Base-by-base conservation (phyloP, 202 grass and related monocot genomes). In the Digitaria exilis region DNA sequence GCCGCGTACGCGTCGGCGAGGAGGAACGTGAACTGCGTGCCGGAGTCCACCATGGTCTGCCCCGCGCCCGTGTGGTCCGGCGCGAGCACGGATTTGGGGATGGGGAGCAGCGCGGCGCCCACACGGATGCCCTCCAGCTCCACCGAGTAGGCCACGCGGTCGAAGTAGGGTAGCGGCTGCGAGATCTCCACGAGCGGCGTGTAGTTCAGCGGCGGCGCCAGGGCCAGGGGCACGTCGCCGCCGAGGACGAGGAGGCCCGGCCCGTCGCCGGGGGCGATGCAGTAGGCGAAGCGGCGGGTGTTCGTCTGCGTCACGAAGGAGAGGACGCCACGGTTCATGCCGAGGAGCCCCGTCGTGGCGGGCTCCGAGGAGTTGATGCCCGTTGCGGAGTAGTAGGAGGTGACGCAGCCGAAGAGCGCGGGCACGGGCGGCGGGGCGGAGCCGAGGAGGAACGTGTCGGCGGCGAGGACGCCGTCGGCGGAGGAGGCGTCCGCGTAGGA, bases 11-110 rank as follows among this genome's bases (percentile, higher is more conserved):
- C 91, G 43, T 92, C 63, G 65, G 77, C 84, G 58, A 91, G 79
- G 75, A 94, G 88, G 90, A 97, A 97, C 30, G 94, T 92, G 87
- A 97, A 97, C 81, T 94, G 91, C 56, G 87, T 94, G 45, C 94
- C 91, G 2, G 94, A 94, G 77, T 97, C 94, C 10, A 97, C 76
- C 87, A 94, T 94, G 56, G 94, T 97, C 80, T 97, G 94, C 13
- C 94, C 91, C 37, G 91, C 87, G 49, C 91, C 91, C 56, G 94
- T 97, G 86, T 97, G 94, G 84, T 97, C 94, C 59, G 89, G 94
- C 46, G 85, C 44, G 42, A 94, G 88, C 43, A 86, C 87, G 24
- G 82, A 94, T 28, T 87, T 86, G 14, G 94, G 94, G 86, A 97
- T 97, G 26, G 85, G 67, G 22, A 97, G 94, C 71, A 85, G 59